Evolutionary conservation across 2,329 filamentous ascomycete genomes (phyloP).

Genomic region (Colletotrichum sp.): DNA sequence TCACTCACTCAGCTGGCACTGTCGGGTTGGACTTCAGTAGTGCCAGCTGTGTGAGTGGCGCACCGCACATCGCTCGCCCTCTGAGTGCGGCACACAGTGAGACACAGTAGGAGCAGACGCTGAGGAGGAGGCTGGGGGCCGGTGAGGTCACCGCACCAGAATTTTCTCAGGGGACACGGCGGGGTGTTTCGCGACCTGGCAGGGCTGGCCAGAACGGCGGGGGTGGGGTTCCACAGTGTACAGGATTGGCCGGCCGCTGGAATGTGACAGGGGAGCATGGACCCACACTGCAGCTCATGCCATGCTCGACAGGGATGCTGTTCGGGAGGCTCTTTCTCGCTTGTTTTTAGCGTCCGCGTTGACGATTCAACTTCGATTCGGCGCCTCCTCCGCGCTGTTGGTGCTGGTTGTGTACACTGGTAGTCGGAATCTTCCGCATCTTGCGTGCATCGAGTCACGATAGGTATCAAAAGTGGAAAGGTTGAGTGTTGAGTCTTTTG

Average conservation of each 20-base stretch:
- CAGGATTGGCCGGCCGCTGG: neutral
- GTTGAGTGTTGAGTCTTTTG: neutral
- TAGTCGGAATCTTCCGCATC: neutral
- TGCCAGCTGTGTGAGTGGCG: neutral
- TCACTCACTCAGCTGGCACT: neutral
- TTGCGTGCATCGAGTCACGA: neutral
- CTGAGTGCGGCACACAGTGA: neutral
- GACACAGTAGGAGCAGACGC: neutral
- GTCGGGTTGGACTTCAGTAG: neutral
- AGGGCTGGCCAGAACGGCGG: conserved; percentile 22
- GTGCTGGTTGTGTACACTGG: neutral
- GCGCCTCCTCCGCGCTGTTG: conserved; percentile 29
- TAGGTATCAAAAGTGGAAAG: neutral
- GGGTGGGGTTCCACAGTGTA: neutral
- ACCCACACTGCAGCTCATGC: conserved; percentile 16
- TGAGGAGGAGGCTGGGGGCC: neutral
- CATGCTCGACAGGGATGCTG: conserved; percentile 23
- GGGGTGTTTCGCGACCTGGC: conserved; percentile 16
- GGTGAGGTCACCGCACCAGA: conserved; percentile 12
- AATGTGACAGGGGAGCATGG: conserved; percentile 8
- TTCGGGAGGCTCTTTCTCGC: conserved; percentile 26
- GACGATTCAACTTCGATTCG: conserved; percentile 12
- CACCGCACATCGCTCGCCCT: neutral
- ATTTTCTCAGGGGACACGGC: conserved; percentile 10
- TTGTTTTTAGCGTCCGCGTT: conserved; percentile 24